These are phyloP conservation scores for Areca catechu DNA, from an alignment of 176 grass and related monocot genomes.

Conservation along the genomic window DNA sequence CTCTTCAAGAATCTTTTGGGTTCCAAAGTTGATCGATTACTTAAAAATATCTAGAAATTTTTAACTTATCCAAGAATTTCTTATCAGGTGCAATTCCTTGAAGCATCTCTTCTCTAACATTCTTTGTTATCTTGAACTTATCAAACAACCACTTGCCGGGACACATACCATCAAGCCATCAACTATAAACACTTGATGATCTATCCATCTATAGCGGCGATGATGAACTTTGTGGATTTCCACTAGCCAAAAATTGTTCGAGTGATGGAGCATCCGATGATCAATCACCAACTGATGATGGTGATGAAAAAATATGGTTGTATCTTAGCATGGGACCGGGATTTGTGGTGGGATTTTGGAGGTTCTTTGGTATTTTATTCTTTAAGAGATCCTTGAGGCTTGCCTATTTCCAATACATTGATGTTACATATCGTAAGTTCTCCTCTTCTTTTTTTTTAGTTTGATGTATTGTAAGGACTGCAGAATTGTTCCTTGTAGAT, in stretches of 20 bases:
- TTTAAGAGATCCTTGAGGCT: constrained; percentile 17
- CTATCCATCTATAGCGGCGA: constrained; percentile 39
- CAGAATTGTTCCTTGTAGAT: no score
- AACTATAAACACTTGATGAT: constrained; percentile 45
- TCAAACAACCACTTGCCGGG: constrained; percentile 45
- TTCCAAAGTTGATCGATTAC: no score
- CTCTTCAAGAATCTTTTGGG: no score
- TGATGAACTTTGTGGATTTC: constrained; percentile 53
- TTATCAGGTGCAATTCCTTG: no score
- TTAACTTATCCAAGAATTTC: no score
- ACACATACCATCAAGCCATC: constrained; percentile 36
- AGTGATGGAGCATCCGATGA: background rate
- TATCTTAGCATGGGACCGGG: constrained; percentile 39
- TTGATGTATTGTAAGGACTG: no score
- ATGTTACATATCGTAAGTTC: constrained; percentile 27
- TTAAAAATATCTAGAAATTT: no score
- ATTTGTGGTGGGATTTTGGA: no score
- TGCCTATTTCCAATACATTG: constrained; percentile 28
- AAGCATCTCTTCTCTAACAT: background rate
- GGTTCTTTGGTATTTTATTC: constrained; percentile 44
- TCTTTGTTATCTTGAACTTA: constrained; percentile 31
- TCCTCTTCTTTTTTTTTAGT: no score
- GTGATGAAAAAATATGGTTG: constrained; percentile 21
- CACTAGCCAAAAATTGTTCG: no score
- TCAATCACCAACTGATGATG: background rate